Conservation (phyloP, 164 flowering plant species). For the Taxillus chinensis region DNA sequence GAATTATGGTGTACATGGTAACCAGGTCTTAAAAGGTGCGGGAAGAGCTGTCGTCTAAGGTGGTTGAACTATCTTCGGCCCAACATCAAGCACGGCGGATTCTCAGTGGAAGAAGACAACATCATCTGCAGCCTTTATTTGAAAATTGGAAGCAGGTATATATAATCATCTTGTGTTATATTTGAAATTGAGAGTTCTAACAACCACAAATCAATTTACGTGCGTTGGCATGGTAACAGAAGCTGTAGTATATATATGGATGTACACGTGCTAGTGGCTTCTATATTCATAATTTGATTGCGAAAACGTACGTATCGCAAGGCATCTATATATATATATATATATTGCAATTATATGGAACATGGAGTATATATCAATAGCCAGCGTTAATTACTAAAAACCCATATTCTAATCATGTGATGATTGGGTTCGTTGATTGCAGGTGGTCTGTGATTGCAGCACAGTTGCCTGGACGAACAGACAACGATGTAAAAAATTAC, state of each 20-base stretch:
- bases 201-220: no score
- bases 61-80: constrained; percentile 30
- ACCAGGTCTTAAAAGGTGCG: constrained; percentile 21
- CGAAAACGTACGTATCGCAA: no score
- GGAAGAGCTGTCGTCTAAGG: constrained; percentile 23
- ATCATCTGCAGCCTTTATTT: constrained; percentile 21
- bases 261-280: constrained; percentile 12
- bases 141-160: constrained; percentile 23
- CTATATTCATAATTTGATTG: no score
- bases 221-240: background rate
- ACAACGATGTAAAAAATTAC: constrained; percentile 40
- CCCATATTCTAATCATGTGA: no score
- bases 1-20: no score
- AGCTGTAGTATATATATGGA: background rate
- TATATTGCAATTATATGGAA: no score
- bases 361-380: no score
- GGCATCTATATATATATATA: no score
- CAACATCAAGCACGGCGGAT: constrained; percentile 24
- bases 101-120: constrained; percentile 23
- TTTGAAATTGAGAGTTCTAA: no score
- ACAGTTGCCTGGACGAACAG: constrained; percentile 38
- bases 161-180: background rate
- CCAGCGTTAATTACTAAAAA: no score
- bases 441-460: constrained; percentile 3
- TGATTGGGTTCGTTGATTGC: constrained; percentile 24